Percentiles rank a stretch among this genome's conserved stretches.
phyloP scores from a whole-genome alignment of 106 monocot species.

The Cymbidium sinense region DNA sequence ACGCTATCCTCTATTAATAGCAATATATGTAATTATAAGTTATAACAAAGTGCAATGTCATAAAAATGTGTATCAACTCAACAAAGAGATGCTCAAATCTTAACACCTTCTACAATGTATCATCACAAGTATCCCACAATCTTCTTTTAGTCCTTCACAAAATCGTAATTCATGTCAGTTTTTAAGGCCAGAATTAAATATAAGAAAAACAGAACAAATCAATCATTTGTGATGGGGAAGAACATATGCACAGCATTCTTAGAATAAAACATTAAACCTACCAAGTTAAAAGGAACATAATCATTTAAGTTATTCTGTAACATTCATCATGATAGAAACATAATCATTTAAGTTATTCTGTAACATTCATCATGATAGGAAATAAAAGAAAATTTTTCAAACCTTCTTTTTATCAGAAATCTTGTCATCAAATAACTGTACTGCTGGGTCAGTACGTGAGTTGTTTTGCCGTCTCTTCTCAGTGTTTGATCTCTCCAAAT shows the following conservation, averaged over 20 bases:
- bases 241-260: not conserved
- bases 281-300: not conserved
- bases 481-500: slow-evolving; percentile 57
- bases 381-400: not conserved
- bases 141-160: not conserved
- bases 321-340: not conserved
- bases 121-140: not conserved
- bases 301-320: not conserved
- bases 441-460: slow-evolving; percentile 30
- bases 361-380: not conserved
- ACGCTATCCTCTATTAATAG: not conserved
- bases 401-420: slow-evolving; percentile 85
- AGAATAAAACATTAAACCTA: not conserved
- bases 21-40: not conserved
- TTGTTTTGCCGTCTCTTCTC: slow-evolving; percentile 40
- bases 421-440: slow-evolving; percentile 67
- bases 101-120: not conserved
- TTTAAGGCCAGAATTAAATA: not conserved
- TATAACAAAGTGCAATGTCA: not conserved
- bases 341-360: not conserved
- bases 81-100: not conserved
- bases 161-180: not conserved
- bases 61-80: not conserved
- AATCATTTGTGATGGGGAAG: not conserved
- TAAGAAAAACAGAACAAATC: not conserved